These are phyloP conservation scores for Prorocentrum cordatum DNA, from an alignment of 169 alveolate genomes.

Conservation along the genomic window DNA sequence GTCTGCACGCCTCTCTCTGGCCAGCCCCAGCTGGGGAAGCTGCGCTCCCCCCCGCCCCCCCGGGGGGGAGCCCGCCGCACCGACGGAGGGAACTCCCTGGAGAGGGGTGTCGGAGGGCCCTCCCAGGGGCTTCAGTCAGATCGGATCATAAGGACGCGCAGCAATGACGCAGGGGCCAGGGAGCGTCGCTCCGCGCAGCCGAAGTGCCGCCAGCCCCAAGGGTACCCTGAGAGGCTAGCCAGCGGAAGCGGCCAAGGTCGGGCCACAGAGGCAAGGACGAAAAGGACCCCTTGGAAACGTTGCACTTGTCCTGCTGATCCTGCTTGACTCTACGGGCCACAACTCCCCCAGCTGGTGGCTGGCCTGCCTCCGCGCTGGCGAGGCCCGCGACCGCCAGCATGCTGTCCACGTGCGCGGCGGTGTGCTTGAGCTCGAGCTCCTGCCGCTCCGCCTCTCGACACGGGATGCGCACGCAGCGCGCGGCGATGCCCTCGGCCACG, in stretches of 20 bases:
- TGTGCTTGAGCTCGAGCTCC: conserved; percentile 39
- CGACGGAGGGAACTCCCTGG: too few species aligned
- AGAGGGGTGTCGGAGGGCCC: too few species aligned
- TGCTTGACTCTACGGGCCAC: neutral
- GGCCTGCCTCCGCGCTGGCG: neutral
- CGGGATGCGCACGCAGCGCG: neutral
- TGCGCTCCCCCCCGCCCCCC: too few species aligned
- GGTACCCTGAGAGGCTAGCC: neutral
- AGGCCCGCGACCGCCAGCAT: neutral
- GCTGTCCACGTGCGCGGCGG: conserved; percentile 13
- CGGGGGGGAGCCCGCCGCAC: too few species aligned
- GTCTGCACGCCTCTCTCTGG: too few species aligned
- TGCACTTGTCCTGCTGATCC: neutral
- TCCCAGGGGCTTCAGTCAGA: too few species aligned
- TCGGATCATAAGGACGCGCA: too few species aligned
- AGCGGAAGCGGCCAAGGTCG: neutral
- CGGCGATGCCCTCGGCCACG: neutral
- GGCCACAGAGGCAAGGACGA: neutral
- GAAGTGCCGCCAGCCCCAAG: neutral
- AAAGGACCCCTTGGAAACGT: neutral
- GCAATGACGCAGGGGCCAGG: too few species aligned
- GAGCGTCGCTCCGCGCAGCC: too few species aligned
- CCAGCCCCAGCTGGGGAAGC: too few species aligned
- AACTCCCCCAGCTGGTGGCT: neutral
- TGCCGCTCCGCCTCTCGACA: conserved; percentile 7